A percentile compares a stretch with the other conserved stretches of the same genome.
Conservation (phyloP, 805 yeast species). For the Priceomyces fermenticarens region DNA sequence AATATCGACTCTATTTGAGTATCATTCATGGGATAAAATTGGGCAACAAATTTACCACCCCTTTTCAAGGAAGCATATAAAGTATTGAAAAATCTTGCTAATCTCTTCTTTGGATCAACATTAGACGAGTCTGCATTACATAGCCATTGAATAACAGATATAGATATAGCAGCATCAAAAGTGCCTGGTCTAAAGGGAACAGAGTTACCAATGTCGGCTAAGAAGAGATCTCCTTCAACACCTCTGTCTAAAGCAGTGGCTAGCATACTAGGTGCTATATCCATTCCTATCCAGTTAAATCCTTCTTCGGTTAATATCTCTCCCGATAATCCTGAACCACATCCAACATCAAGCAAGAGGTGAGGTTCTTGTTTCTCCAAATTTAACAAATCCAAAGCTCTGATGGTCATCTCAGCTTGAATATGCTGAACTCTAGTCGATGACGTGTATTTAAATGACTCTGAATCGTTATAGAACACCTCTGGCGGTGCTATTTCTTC, state of each 20-base stretch:
- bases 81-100: slow-evolving; percentile 80
- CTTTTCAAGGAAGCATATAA: slow-evolving; percentile 80
- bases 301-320: slow-evolving; percentile 93
- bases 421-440: slow-evolving; percentile 97
- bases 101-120: slow-evolving; percentile 80
- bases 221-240: slow-evolving; percentile 87
- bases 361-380: slow-evolving; percentile 59
- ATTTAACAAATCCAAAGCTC: slow-evolving; percentile 86
- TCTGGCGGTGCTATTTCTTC: slow-evolving; percentile 97
- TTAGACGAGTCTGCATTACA: slow-evolving; percentile 88
- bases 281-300: slow-evolving; percentile 94
- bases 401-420: slow-evolving; percentile 94
- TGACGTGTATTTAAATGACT: slow-evolving; percentile 84
- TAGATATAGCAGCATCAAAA: slow-evolving; percentile 93
- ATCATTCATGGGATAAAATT: slow-evolving; percentile 92
- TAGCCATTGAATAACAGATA: slow-evolving; percentile 96
- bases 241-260: slow-evolving; percentile 92
- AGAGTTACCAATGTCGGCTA: slow-evolving; percentile 92
- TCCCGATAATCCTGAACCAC: slow-evolving; percentile 96
- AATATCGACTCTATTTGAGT: slow-evolving; percentile 75
- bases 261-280: slow-evolving; percentile 92
- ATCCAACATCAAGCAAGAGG: slow-evolving; percentile 85
- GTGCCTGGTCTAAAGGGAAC: slow-evolving; percentile 95
- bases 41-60: slow-evolving; percentile 97
- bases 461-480: slow-evolving; percentile 86